Evolutionary conservation across 768 basidiomycete species (phyloP), one percentile per base, ranked within the genome.

Genomic region (Brasilioporus rufonigricans): DNA sequence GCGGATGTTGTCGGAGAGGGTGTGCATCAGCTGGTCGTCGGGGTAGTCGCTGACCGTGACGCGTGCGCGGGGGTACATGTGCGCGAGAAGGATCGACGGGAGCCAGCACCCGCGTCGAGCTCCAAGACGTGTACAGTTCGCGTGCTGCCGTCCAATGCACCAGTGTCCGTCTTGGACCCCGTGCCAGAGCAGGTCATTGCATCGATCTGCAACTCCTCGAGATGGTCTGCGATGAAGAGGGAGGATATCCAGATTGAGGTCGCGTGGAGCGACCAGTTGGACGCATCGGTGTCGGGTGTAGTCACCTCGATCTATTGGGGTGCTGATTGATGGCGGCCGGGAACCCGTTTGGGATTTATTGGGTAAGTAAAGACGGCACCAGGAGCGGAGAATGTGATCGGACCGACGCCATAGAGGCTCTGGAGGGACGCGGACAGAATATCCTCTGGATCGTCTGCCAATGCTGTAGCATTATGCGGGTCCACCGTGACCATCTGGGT

Each of bases 261-360:
- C 2, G 89, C 90, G 54, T 92, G 89, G 3, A 91, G 69, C 1
- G 80, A 75, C 89, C 89, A 91, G 62, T 91, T 89, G 18, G 77
- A 74, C 21, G 85, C 73, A 12, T 78, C 72, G 12, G 88, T 85
- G 63, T 90, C 85, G 12, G 89, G 88, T 2, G 80, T 84, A 14
- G 66, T 64, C 40, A 89, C 69, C 0, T 74, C 73, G 47, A 89
- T 75, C 24, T 60, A 45, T 21, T 58, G 35, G 12, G 16, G 27
- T 39, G 55, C 48, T n/a, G 9, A 19, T 41, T 48, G 47, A 32
- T 54, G 4, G n/a, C 21, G 26, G 18, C 10, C 60, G 43, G 63
- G 62, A 40, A 56, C 41, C 12, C 59, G 55, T 53, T 53, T 50
- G 59, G 60, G 57, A 6, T 54, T 44, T 40, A 64, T 53, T 9